Base-by-base conservation (phyloP, 176 grass and related monocot genomes). In the Alopecurus myosuroides region DNA sequence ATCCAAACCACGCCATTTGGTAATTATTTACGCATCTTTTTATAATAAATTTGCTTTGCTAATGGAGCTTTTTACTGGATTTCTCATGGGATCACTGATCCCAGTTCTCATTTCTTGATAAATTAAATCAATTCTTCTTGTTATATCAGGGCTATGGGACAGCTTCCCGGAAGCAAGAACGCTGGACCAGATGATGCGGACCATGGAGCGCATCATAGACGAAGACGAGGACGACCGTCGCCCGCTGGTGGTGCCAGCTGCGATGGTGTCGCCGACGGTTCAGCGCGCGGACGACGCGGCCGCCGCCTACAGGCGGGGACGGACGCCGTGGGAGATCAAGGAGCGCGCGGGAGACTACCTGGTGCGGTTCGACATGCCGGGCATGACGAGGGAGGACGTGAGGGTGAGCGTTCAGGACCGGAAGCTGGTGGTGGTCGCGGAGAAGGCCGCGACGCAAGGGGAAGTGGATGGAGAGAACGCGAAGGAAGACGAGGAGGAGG, bases 121-220 rank as follows among this genome's bases (percentile, higher is more conserved):
- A 14, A 70, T 51, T 48, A 11, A 14, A 70, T 51, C 37, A 11
- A 40, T 33, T 53, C 18, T 28, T 64, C 0, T 20, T 65, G 7
- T 53, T 1, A 20, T 19, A 46, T 17, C 72, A 93, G 91, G 91
- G 10, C 48, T 93, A 3, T 90, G 85, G 91, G 88, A 93, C 65
- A 86, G 88, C 76, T 93, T 90, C 45, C 88, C 88, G 13, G 86
- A 86, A 2, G 91, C 88, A 3, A 78, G 91, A 23, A 93, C 88
- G 35, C 63, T 93, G 15, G 85, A 90, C 45, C 85, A 90, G 73
- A 93, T 93, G 88, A 87, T 93, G 74, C 78, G 88, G 2, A 93
- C 88, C 4, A 88, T 93, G 88, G 88, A 93, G 51, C 88, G 91
- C 37, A 45, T 90, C 31, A 80, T 88, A 68, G 85, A 90, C 65